Percentiles rank a stretch among this genome's conserved stretches.
Evolutionary conservation across 129 eudicot genomes (phyloP).

Genomic region (sunflower (Helianthus annuus)): HanXRQr2.0-SUNRISE NC_035447.2:90202101-90202600

Average conservation of each 20-base stretch:
- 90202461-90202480: slow-evolving; percentile 40
- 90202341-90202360: neutral
- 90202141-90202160: neutral
- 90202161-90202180: neutral
- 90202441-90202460: slow-evolving; percentile 25
- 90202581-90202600: slow-evolving; percentile 2
- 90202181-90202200: neutral
- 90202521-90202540: slow-evolving; percentile 20
- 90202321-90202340: neutral
- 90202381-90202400: slow-evolving; percentile 37
- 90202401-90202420: slow-evolving; percentile 39
- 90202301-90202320: slow-evolving; percentile 2
- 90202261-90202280: too few relatives aligned
- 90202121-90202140: neutral
- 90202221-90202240: neutral
- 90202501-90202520: slow-evolving; percentile 19
- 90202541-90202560: slow-evolving; percentile 18
- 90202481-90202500: slow-evolving; percentile 31
- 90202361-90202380: slow-evolving; percentile 7
- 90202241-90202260: slow-evolving; percentile 3
- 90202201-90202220: neutral
- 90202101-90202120: slow-evolving; percentile 2
- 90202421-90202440: slow-evolving; percentile 29
- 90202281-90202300: neutral
- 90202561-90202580: neutral